Evolutionary conservation across 768 basidiomycete species (phyloP), one percentile per base, ranked within the genome.

Genomic region (Boletus tylopilopsis): DNA sequence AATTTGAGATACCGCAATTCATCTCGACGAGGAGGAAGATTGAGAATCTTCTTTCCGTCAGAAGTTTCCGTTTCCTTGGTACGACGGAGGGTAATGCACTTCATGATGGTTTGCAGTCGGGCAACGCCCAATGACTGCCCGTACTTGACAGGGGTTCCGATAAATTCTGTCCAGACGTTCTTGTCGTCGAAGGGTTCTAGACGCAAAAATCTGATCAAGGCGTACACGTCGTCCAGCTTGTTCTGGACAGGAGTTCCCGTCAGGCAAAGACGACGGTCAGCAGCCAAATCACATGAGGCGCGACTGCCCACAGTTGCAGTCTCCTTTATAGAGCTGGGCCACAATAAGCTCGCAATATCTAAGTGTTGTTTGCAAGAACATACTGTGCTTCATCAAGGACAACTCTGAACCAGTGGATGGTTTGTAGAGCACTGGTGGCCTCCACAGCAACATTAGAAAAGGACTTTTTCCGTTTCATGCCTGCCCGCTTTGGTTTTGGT

Each of bases 181-280:
- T 94, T 94, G 67, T 97, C 93, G 62, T 96, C 90, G 58, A 98
- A 86, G 1, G 96, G 96, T 21, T 84, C 79, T 59, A 98, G 68
- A 19, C 94, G 87, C 47, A 99, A 71, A 71, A 99, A 98, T 70
- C 96, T 96, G 76, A 99, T 84, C 50, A 99, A 76, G 5, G 96
- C 96, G 68, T 87, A 98, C 42, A 99, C 87, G 64, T 99, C 96
- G 71, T 98, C 96, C 45, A 98, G 81, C 69, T 95, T 96, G 76
- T 99, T 99, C 73, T 99, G 96, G 32, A 99, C 93, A 1, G 96
- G 96, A 8, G 96, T 99, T 48, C 96, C 96, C n/a, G 94, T 94
- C 34, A 99, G 75, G 67, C 92, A 94, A 36, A 97, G 74, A 15
- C 96, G 84, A 45, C 96, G 84, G 63, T 97, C 91, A 15, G 96